Percentiles rank a stretch among this genome's conserved stretches.
These are phyloP conservation scores for Leccinum huronense DNA, from an alignment of 1,284 basidiomycete species.

Conservation along the genomic window DNA sequence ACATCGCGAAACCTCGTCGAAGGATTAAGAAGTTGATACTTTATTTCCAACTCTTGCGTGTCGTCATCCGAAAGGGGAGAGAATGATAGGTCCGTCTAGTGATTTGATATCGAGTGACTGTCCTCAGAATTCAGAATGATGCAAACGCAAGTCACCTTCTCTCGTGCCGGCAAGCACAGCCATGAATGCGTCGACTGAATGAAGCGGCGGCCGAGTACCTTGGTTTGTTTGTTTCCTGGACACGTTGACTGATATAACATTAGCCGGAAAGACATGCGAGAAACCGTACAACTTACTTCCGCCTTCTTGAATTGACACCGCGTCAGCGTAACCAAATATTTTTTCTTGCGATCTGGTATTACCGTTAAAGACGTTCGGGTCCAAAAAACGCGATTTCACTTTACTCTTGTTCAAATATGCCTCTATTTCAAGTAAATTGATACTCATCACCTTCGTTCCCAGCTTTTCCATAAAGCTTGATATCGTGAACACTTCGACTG, in stretches of 20 bases:
- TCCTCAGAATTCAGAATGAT: neutral
- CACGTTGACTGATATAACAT: constrained; percentile 26
- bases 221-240: constrained; percentile 36
- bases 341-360: constrained; percentile 61
- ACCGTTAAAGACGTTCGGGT: constrained; percentile 4
- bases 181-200: constrained; percentile 84
- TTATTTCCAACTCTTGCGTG: constrained; percentile 62
- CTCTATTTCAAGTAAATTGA: constrained; percentile 84
- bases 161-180: constrained; percentile 77
- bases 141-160: constrained; percentile 53
- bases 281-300: constrained; percentile 29
- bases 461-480: constrained; percentile 64
- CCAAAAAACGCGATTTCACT: constrained; percentile 42
- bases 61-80: constrained; percentile 41
- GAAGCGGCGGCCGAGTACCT: constrained; percentile 69
- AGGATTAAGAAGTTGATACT: constrained; percentile 95
- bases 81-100: constrained; percentile 64
- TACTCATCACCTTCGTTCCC: constrained; percentile 64
- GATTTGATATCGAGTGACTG: neutral
- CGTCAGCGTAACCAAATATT: constrained; percentile 80
- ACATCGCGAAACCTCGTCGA: constrained; percentile 86
- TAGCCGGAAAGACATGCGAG: neutral
- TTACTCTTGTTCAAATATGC: constrained; percentile 85
- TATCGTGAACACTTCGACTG: constrained; percentile 62
- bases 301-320: constrained; percentile 50